phyloP scores from a whole-genome alignment of 768 basidiomycete species.

The Leccinellum luteum region DNA sequence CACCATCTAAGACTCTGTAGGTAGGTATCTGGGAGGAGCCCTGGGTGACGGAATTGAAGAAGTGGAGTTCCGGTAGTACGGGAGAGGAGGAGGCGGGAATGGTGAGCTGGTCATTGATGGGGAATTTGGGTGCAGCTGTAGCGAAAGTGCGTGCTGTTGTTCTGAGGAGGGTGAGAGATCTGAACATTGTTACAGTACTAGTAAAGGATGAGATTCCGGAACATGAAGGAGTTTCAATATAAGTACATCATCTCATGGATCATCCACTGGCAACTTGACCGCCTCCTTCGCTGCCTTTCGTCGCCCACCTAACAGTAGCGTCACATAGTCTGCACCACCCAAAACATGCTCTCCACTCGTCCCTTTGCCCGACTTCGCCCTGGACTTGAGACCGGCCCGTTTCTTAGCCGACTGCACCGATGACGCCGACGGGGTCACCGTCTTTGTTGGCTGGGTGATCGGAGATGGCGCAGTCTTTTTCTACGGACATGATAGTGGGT shows the following conservation, averaged over 20 bases:
- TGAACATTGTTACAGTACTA: conserved; percentile 13
- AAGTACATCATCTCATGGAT: not conserved
- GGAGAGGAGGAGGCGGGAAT: conserved; percentile 52
- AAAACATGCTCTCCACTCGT: conserved; percentile 44
- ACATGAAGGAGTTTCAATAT: not conserved
- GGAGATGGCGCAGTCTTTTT: conserved; percentile 23
- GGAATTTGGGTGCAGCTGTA: conserved; percentile 11
- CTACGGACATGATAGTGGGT: conserved; percentile 7
- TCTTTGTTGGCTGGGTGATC: conserved; percentile 3
- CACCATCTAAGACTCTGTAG: conserved; percentile 81
- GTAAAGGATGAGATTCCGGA: conserved; percentile 15
- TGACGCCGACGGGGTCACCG: not conserved
- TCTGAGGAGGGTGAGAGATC: not conserved
- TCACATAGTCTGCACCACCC: conserved; percentile 76
- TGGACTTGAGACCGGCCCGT: conserved; percentile 27
- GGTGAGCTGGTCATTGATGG: conserved; percentile 28
- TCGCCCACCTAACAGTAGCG: conserved; percentile 68
- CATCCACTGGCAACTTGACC: conserved; percentile 46
- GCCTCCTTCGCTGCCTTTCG: conserved; percentile 67
- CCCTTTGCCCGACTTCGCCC: conserved; percentile 4
- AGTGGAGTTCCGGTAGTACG: conserved; percentile 65
- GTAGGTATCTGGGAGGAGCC: conserved; percentile 72
- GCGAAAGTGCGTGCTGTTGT: conserved; percentile 16
- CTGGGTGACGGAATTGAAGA: conserved; percentile 75
- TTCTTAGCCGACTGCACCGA: conserved; percentile 27